phyloP scores from a whole-genome alignment of 257 asterid genomes.

The Ehretia macrophylla region DNA sequence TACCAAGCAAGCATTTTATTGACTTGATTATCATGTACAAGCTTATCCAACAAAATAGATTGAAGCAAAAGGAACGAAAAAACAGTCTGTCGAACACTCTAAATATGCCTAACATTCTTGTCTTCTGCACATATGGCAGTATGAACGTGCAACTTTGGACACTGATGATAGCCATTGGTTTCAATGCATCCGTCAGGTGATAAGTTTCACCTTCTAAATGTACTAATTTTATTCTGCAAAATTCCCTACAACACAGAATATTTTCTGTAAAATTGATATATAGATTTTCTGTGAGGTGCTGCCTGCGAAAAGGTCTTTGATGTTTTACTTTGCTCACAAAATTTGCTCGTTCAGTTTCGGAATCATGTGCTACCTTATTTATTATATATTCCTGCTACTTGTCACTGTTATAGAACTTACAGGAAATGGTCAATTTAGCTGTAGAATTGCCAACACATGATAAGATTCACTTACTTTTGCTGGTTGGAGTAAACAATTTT shows the following conservation, averaged over 20 bases:
- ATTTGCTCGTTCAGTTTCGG: no score
- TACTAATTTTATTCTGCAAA: neutral
- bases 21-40: no score
- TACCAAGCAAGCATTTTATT: no score
- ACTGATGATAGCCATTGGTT: conserved; percentile 34
- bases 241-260: neutral
- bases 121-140: conserved; percentile 15
- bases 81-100: neutral
- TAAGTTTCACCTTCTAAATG: conserved; percentile 1
- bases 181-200: conserved; percentile 34
- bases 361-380: no score
- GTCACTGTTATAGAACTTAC: neutral
- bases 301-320: no score
- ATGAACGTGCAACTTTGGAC: conserved; percentile 33
- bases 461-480: no score
- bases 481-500: no score
- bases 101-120: neutral
- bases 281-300: neutral
- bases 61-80: neutral
- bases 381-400: neutral
- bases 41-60: neutral
- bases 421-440: neutral
- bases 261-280: neutral
- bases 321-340: no score
- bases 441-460: no score